A percentile compares a stretch with the other conserved stretches of the same genome.
Conservation (phyloP, 2,329 filamentous ascomycete species). For the Lecanoromycetidae sp. region DNA sequence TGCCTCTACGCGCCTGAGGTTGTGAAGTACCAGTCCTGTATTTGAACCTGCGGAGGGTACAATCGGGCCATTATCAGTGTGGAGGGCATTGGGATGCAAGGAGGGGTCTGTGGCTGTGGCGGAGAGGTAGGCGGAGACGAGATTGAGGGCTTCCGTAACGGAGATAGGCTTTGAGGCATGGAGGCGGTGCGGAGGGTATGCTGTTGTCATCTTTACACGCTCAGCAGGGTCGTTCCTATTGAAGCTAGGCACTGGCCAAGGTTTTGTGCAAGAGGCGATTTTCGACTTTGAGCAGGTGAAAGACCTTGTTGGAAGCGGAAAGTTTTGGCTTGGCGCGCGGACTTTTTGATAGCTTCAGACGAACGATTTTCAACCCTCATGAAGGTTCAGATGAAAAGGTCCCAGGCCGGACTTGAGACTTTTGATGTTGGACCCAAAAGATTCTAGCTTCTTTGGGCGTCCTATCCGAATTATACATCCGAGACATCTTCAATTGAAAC, state of each 20-base stretch:
- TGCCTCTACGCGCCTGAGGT: conserved; percentile 34
- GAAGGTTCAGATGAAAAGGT: too few relatives aligned
- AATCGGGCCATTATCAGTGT: conserved; percentile 33
- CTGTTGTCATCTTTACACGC: conserved; percentile 12
- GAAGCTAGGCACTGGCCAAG: too few relatives aligned
- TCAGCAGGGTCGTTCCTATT: too few relatives aligned
- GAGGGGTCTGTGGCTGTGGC: conserved; percentile 31
- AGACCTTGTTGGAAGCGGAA: background rate
- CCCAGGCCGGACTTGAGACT: too few relatives aligned
- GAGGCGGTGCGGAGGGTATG: conserved; percentile 27
- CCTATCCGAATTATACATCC: too few relatives aligned
- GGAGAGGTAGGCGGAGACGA: conserved; percentile 32
- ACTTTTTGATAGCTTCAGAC: background rate
- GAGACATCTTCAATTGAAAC: too few relatives aligned
- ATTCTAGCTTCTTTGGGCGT: background rate
- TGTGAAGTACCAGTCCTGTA: conserved; percentile 33
- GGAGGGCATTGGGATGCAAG: conserved; percentile 33
- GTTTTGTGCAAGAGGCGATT: background rate
- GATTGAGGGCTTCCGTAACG: conserved; percentile 30
- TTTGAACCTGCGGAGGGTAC: conserved; percentile 31
- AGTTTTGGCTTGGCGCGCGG: background rate
- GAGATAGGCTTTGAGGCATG: conserved; percentile 27
- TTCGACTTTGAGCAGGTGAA: background rate
- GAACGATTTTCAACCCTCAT: background rate
- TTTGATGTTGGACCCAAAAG: too few relatives aligned